Evolutionary conservation across 2,329 filamentous ascomycete species (phyloP).

Genomic region (Dactylellina drechsleri): DNA sequence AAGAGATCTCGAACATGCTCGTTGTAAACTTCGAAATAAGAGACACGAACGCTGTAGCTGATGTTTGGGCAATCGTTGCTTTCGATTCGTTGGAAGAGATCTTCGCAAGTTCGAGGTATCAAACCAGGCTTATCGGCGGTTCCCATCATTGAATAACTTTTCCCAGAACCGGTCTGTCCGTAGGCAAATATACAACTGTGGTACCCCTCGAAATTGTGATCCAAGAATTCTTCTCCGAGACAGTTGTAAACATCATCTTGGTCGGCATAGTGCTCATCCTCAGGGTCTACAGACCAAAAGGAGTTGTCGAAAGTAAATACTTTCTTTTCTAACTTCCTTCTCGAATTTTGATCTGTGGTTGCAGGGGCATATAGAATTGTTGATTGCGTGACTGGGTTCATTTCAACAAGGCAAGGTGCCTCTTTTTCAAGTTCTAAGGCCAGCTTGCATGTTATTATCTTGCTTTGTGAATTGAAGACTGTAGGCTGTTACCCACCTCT

Average conservation of each 20-base stretch:
- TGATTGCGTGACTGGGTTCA: slow-evolving; percentile 86
- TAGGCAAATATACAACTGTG: slow-evolving; percentile 99
- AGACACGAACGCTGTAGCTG: slow-evolving; percentile 95
- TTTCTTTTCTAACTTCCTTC: slow-evolving; percentile 85
- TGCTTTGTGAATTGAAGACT: no score
- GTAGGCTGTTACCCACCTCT: slow-evolving; percentile 69
- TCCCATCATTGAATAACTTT: slow-evolving; percentile 99
- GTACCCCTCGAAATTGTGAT: slow-evolving; percentile 99
- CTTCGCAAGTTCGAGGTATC: slow-evolving; percentile 94
- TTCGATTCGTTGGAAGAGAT: slow-evolving; percentile 93
- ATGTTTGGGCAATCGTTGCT: slow-evolving; percentile 86
- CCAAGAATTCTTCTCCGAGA: slow-evolving; percentile 93
- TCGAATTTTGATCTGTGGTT: slow-evolving; percentile 66
- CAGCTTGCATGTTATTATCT: no score
- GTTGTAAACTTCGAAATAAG: slow-evolving; percentile 99
- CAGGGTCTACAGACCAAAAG: slow-evolving; percentile 90
- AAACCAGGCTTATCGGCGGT: slow-evolving; percentile 83
- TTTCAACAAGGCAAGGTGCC: slow-evolving; percentile 85
- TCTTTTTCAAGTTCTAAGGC: slow-evolving; percentile 78
- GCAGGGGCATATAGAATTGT: slow-evolving; percentile 81
- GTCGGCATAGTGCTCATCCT: slow-evolving; percentile 84
- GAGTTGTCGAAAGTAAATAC: slow-evolving; percentile 96
- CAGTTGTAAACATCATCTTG: slow-evolving; percentile 95
- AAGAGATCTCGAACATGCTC: slow-evolving; percentile 96
- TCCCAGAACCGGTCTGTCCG: slow-evolving; percentile 95